Conservation (phyloP, 2,329 filamentous ascomycete species). For the Exophiala alcalophila region DNA sequence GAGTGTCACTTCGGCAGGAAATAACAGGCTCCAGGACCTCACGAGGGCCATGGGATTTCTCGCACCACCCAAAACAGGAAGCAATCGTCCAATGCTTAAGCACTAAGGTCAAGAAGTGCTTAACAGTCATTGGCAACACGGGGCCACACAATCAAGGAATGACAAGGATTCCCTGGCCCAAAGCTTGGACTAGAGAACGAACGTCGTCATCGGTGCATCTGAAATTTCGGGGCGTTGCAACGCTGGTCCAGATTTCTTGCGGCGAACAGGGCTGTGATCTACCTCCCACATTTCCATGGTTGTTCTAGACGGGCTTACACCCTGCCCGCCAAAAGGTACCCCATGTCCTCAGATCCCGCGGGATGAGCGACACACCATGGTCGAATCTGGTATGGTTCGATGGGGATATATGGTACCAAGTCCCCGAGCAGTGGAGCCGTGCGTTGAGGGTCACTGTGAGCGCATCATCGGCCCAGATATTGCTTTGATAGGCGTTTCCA, state of each 20-base stretch:
- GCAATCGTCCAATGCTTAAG: too few species aligned
- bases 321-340: neutral
- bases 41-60: too few species aligned
- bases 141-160: constrained; percentile 11
- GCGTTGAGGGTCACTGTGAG: too few species aligned
- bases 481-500: neutral
- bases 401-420: neutral
- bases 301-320: neutral
- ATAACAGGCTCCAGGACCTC: too few species aligned
- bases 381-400: neutral
- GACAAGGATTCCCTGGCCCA: constrained; percentile 6
- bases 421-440: constrained; percentile 4
- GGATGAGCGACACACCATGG: neutral
- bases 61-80: too few species aligned
- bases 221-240: constrained; percentile 16
- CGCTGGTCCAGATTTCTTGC: constrained; percentile 13
- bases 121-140: constrained; percentile 8
- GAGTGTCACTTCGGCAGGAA: too few species aligned
- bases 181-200: constrained; percentile 1
- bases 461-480: too few species aligned
- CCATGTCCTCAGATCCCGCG: neutral
- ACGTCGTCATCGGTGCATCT: constrained; percentile 9
- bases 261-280: constrained; percentile 5
- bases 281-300: constrained; percentile 4
- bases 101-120: constrained; percentile 9